A percentile compares a stretch with the other conserved stretches of the same genome.
These are phyloP conservation scores for Pyrenochaeta sp. DNA, from an alignment of 2,329 filamentous ascomycete genomes.

Conservation along the genomic window DNA sequence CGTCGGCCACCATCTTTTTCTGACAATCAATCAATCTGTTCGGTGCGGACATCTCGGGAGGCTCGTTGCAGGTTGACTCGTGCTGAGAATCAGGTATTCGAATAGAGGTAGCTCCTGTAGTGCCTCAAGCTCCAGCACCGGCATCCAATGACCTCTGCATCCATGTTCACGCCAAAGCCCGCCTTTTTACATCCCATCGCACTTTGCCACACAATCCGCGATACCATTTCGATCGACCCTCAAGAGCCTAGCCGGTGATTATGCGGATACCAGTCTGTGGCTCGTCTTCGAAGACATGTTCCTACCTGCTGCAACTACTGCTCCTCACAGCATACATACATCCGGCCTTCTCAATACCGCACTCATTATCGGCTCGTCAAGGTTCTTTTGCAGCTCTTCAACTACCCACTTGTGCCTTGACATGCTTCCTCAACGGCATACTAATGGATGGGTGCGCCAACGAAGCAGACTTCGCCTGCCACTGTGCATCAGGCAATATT, in stretches of 20 bases:
- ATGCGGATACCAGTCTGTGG: neutral
- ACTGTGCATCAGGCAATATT: constrained; percentile 20
- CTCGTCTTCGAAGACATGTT: neutral
- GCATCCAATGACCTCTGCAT: neutral
- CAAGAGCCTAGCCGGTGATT: neutral
- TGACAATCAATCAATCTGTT: constrained; percentile 1
- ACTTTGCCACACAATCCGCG: neutral
- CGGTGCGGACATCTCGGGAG: neutral
- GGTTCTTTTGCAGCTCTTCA: constrained; percentile 9
- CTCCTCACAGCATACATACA: constrained; percentile 2
- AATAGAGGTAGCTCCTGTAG: neutral
- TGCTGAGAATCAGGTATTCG: neutral
- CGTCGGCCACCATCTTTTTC: constrained; percentile 1
- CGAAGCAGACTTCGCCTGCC: constrained; percentile 31
- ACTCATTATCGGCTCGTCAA: constrained; percentile 8
- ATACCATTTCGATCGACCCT: neutral
- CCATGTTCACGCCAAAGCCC: neutral
- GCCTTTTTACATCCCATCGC: neutral
- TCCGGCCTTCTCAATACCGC: constrained; percentile 8
- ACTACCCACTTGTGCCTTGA: constrained; percentile 28
- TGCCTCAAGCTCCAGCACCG: neutral
- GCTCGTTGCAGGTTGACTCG: neutral
- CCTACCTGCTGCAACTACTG: constrained; percentile 3
- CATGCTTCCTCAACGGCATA: constrained; percentile 26
- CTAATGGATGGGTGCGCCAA: constrained; percentile 23